Evolutionary conservation across 2,329 filamentous ascomycete species (phyloP).

Genomic region (Ascochyta lentis): DNA sequence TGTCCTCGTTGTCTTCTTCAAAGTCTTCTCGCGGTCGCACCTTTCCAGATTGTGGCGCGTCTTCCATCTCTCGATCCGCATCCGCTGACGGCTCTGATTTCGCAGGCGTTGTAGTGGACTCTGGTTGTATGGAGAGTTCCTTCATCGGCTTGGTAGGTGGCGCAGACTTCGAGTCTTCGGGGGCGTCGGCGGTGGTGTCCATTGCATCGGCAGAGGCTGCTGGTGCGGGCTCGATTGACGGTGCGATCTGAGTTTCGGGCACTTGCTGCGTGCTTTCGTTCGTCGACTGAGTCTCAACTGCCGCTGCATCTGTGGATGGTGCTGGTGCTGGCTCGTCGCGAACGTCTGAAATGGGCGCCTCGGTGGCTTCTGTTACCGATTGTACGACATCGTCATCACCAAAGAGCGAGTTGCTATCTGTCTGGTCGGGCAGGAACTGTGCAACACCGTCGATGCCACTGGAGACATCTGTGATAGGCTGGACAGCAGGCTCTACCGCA

Average conservation of each 20-base stretch:
- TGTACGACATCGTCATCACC: constrained; percentile 36
- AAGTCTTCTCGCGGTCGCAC: constrained; percentile 73
- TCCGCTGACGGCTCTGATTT: constrained; percentile 26
- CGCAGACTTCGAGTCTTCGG: constrained; percentile 21
- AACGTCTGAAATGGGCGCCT: constrained; percentile 49
- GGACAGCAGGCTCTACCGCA: constrained; percentile 39
- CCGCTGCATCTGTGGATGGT: constrained; percentile 18
- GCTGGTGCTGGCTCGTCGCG: constrained; percentile 37
- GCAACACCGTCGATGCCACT: constrained; percentile 53
- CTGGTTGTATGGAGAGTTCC: constrained; percentile 36
- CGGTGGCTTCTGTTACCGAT: constrained; percentile 48
- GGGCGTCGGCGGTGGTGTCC: constrained; percentile 33
- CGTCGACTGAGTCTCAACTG: constrained; percentile 16
- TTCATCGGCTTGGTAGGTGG: constrained; percentile 45
- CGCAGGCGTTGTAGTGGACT: constrained; percentile 17
- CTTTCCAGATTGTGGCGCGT: constrained; percentile 49
- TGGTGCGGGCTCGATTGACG: constrained; percentile 17
- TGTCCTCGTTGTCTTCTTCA: constrained; percentile 62
- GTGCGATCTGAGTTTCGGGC: constrained; percentile 36
- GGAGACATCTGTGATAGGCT: constrained; percentile 51
- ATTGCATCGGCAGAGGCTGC: constrained; percentile 31
- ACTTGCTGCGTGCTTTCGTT: constrained; percentile 40
- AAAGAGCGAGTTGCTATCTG: constrained; percentile 51
- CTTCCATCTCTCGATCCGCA: constrained; percentile 47
- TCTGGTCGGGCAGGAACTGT: constrained; percentile 52